A percentile compares a stretch with the other conserved stretches of the same genome.
Evolutionary conservation across 139 green algal species (phyloP).

Genomic region (Haematococcus lacustris): DNA sequence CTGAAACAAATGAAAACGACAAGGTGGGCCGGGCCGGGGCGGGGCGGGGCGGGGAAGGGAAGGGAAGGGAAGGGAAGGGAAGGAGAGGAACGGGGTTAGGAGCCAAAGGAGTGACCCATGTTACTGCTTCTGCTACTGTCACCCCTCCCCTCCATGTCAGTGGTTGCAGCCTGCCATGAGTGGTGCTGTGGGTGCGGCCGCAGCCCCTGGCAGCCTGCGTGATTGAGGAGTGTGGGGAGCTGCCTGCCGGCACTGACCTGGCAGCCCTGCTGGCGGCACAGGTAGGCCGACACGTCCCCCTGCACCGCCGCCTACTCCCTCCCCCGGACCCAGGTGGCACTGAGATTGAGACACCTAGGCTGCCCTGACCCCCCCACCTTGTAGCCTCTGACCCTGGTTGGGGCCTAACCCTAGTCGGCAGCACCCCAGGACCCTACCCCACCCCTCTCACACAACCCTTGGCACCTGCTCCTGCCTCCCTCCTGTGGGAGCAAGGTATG

Average conservation of each 20-base stretch:
- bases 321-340: neutral
- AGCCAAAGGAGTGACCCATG: too few relatives aligned
- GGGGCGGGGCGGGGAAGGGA: neutral
- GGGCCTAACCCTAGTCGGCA: neutral
- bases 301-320: neutral
- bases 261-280: neutral
- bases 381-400: neutral
- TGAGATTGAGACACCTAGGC: too few relatives aligned
- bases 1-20: conserved; percentile 25
- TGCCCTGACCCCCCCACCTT: too few relatives aligned
- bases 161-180: conserved; percentile 2
- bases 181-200: neutral
- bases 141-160: neutral
- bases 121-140: too few relatives aligned
- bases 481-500: too few relatives aligned
- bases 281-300: neutral
- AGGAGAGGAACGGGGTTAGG: too few relatives aligned
- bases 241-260: conserved; percentile 10
- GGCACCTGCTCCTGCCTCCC: too few relatives aligned
- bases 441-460: neutral
- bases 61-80: too few relatives aligned
- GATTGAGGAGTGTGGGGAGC: conserved; percentile 36
- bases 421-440: neutral
- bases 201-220: conserved; percentile 19
- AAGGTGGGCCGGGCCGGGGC: neutral